Evolutionary conservation across 345 rosid genomes (phyloP).

Genomic region (Brassica cretica): DNA sequence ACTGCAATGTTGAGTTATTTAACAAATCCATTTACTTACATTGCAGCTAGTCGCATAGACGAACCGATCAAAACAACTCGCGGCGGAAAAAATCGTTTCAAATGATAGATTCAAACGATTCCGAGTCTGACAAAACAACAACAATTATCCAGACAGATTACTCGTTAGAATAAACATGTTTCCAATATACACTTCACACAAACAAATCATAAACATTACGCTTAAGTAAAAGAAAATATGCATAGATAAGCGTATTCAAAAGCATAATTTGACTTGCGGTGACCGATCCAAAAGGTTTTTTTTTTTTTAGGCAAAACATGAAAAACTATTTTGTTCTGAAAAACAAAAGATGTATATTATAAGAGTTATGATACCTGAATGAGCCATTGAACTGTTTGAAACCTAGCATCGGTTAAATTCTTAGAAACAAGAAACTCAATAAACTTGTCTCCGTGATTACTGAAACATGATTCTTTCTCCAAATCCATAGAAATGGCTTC

Average conservation of each 20-base stretch:
- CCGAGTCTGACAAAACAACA: conserved; percentile 12
- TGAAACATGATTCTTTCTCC: conserved; percentile 30
- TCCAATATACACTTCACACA: not conserved
- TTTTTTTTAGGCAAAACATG: not conserved
- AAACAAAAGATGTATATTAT: not conserved
- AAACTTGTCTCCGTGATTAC: conserved; percentile 24
- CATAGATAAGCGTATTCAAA: not conserved
- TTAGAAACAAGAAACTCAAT: conserved; percentile 23
- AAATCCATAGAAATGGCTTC: conserved; percentile 35
- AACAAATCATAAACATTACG: not conserved
- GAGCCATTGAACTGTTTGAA: conserved; percentile 34
- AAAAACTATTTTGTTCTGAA: not conserved
- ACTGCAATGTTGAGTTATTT: not conserved
- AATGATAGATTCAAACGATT: conserved; percentile 9
- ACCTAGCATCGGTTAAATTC: conserved; percentile 24
- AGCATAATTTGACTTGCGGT: not conserved
- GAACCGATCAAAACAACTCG: conserved; percentile 27
- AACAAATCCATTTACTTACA: conserved; percentile 40
- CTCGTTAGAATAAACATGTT: not conserved
- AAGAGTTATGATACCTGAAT: conserved; percentile 18
- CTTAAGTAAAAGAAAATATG: not conserved
- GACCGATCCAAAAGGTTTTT: not conserved
- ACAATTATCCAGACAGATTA: not conserved
- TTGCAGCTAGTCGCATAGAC: conserved; percentile 36
- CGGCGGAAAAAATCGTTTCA: conserved; percentile 32